These are phyloP conservation scores for Colletotrichum chlorophyti DNA, from an alignment of 2,329 filamentous ascomycete species.

Conservation along the genomic window DNA sequence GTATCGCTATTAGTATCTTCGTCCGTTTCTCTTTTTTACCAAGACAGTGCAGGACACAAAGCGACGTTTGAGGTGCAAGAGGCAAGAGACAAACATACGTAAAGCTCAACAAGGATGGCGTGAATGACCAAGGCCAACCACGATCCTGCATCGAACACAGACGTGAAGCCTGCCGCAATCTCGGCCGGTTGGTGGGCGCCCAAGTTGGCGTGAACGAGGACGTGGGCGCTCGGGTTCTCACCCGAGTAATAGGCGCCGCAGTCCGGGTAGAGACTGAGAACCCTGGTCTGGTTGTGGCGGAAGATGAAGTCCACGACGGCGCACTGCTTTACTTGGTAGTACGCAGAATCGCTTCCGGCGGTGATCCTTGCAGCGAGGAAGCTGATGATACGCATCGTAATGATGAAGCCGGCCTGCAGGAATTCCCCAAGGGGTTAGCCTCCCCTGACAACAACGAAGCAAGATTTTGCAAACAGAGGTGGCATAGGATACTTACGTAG, in stretches of 20 bases:
- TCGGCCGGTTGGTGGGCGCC: slow-evolving; percentile 34
- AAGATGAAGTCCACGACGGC: slow-evolving; percentile 52
- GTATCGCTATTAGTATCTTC: too few species aligned
- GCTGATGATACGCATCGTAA: slow-evolving; percentile 56
- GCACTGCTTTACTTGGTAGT: slow-evolving; percentile 48
- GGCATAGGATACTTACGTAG: slow-evolving; percentile 41
- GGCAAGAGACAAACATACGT: slow-evolving; percentile 33
- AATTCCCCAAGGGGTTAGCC: background rate
- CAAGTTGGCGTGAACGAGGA: slow-evolving; percentile 41
- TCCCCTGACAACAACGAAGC: too few species aligned
- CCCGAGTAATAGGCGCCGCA: slow-evolving; percentile 48
- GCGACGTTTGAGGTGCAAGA: too few species aligned
- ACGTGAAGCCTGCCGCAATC: slow-evolving; percentile 48
- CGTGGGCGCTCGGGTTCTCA: slow-evolving; percentile 33
- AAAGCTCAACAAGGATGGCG: slow-evolving; percentile 29
- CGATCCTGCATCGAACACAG: slow-evolving; percentile 55
- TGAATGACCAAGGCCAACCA: slow-evolving; percentile 43
- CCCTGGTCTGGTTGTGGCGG: slow-evolving; percentile 31
- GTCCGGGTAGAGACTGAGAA: slow-evolving; percentile 46
- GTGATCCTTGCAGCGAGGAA: slow-evolving; percentile 46
- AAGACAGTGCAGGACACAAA: too few species aligned
- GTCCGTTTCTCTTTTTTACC: too few species aligned
- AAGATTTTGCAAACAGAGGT: background rate
- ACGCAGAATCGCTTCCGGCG: slow-evolving; percentile 30
- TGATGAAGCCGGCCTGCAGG: slow-evolving; percentile 50